Evolutionary conservation across 2,329 filamentous ascomycete species (phyloP), one percentile per base, ranked within the genome.

Genomic region (Claviceps sp.): DNA sequence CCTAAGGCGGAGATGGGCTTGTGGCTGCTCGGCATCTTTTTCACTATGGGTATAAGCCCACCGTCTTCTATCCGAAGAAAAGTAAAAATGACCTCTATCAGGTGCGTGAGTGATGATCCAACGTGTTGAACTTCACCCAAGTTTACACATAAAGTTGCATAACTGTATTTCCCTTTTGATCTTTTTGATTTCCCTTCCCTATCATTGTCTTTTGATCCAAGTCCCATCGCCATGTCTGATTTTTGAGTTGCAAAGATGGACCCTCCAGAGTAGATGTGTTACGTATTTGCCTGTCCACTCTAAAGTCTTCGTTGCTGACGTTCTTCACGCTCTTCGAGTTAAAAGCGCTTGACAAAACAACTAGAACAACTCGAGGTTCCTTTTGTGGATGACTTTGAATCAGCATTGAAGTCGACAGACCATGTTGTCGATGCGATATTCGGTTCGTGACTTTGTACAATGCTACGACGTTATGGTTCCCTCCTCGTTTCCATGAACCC

Each of bases 341-440:
- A 54, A 57, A 61, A 91, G 81, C 86, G 91, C 50, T 79, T 97
- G 43, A 76, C 81, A 58, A 93, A 82, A 58, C 93, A 98, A 70
- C 80, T 97, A 7, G 79, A 85, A 61, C 85, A 91, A 63, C 81
- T 97, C 52, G 76, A 84, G 11, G 75, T 98, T 30, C 87, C 87
- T 1, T 95, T 97, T 65, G 84, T 84, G 16, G 77, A 87, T 16
- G 87, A 96, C 66, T 95, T 97, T 60, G 64, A 74, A 2, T 60
- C 70, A 5, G 84, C 87, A 5, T 65, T 95, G 6, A 69, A 73
- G 46, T 74, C 80, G 50, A 77, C 85, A 2, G 85, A 96, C 64
- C 86, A 95, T 58, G 71, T 98, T 50, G 74, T 98, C 54, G 93
- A 98, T 68, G 89, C 93, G 10, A 88, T 98, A 56, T 98, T 98